Conservation (phyloP, 2,329 filamentous ascomycete genomes). For the Cercospora janseana region DNA sequence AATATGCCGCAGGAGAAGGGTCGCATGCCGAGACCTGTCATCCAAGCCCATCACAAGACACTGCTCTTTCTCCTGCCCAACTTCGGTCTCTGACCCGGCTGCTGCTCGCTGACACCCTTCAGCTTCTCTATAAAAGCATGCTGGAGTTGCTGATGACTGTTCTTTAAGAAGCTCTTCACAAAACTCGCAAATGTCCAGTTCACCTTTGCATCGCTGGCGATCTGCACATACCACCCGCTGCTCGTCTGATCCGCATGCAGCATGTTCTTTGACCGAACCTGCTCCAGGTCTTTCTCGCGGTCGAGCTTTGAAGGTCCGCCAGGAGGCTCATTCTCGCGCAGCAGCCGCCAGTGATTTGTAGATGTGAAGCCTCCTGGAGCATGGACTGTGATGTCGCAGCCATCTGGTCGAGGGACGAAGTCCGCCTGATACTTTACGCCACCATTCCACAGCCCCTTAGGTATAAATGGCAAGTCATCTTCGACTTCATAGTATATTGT, state of each 20-base stretch:
- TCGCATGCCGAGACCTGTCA: background rate
- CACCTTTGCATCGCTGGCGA: constrained; percentile 36
- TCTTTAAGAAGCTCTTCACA: constrained; percentile 38
- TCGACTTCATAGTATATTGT: constrained; percentile 36
- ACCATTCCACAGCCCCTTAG: constrained; percentile 36
- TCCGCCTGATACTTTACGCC: constrained; percentile 36
- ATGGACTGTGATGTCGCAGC: constrained; percentile 38
- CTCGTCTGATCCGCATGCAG: constrained; percentile 26
- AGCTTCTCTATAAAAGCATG: constrained; percentile 35
- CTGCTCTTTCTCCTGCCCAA: constrained; percentile 24
- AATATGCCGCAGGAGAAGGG: too few relatives aligned
- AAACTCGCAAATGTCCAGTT: constrained; percentile 35
- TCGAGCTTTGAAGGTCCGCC: constrained; percentile 4
- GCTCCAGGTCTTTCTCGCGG: constrained; percentile 14
- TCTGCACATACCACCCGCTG: constrained; percentile 35
- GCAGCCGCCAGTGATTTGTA: constrained; percentile 36
- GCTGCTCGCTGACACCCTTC: constrained; percentile 24
- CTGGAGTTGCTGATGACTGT: constrained; percentile 34
- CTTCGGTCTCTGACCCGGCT: constrained; percentile 22
- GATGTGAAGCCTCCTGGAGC: constrained; percentile 39
- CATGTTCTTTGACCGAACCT: constrained; percentile 27
- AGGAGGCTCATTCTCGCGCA: constrained; percentile 25
- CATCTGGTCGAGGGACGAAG: constrained; percentile 32
- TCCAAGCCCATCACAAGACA: constrained; percentile 9
- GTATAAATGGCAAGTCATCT: constrained; percentile 40